Evolutionary conservation across 106 monocot species (phyloP).

Genomic region (Vanilla planifolia): DNA sequence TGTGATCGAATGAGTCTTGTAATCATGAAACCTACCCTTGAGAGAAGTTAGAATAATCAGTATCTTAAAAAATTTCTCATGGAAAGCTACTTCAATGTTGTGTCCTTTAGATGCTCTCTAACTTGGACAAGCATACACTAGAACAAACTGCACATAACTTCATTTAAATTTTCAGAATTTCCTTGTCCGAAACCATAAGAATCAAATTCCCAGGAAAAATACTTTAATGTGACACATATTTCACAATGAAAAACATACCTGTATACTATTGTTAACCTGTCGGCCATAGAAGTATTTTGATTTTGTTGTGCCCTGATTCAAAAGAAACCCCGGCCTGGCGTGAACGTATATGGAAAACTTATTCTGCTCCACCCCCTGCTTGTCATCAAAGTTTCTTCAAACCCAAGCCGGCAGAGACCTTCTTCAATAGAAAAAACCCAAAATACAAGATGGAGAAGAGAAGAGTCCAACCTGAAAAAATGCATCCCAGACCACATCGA

Average conservation of each 20-base stretch:
- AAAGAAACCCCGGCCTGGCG: conserved; percentile 80
- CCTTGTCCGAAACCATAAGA: background rate
- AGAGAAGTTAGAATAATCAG: too few species aligned
- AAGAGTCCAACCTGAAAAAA: conserved; percentile 56
- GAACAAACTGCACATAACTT: too few species aligned
- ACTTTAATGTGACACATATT: background rate
- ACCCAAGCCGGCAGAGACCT: background rate
- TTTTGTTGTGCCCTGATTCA: conserved; percentile 57
- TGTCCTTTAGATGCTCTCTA: too few species aligned
- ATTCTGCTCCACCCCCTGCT: conserved; percentile 62
- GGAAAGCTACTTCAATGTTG: background rate
- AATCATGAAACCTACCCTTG: background rate
- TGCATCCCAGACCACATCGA: conserved; percentile 80
- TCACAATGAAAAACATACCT: conserved; percentile 34
- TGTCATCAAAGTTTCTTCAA: background rate
- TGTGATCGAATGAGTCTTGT: too few species aligned
- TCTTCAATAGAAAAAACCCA: background rate
- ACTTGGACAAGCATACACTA: background rate
- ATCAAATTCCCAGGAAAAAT: background rate
- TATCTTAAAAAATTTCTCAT: background rate
- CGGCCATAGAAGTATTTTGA: conserved; percentile 71
- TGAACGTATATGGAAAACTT: conserved; percentile 83
- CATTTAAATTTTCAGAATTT: too few species aligned
- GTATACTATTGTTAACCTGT: conserved; percentile 92
- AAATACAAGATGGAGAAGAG: background rate